A percentile compares a stretch with the other conserved stretches of the same genome.
Evolutionary conservation across 1,284 basidiomycete species (phyloP).

Genomic region (Trichosporon coremiiforme): DNA sequence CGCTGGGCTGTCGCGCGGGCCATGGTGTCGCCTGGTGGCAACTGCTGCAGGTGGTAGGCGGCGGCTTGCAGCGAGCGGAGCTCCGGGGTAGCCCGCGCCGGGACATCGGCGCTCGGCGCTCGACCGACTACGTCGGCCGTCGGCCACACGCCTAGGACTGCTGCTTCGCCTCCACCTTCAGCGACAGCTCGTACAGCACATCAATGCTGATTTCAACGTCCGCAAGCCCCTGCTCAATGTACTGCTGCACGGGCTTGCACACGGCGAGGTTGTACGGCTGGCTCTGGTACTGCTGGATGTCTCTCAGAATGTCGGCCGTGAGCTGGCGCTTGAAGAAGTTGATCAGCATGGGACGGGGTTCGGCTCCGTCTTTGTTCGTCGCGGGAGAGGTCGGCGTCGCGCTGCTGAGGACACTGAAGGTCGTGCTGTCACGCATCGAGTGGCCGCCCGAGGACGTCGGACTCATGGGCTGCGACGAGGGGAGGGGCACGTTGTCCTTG

Average conservation of each 20-base stretch:
- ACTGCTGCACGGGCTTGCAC: constrained; percentile 70
- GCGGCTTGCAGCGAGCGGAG: too few relatives aligned
- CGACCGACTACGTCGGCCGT: not conserved
- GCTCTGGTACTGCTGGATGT: constrained; percentile 94
- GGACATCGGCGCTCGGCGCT: not conserved
- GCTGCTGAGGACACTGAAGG: constrained; percentile 20
- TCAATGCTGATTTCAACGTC: constrained; percentile 54
- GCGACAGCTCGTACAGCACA: constrained; percentile 79
- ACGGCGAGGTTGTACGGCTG: constrained; percentile 82
- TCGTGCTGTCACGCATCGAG: constrained; percentile 18
- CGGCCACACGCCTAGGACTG: not conserved
- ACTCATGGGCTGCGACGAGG: constrained; percentile 21
- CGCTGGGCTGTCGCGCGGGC: too few relatives aligned
- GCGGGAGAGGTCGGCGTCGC: constrained; percentile 1
- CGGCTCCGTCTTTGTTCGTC: not conserved
- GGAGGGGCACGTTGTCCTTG: constrained; percentile 71
- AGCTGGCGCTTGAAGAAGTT: constrained; percentile 96
- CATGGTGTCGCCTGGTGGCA: too few relatives aligned
- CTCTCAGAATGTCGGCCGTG: constrained; percentile 89
- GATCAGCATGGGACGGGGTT: constrained; percentile 61
- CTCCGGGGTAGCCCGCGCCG: not conserved
- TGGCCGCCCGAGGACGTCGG: not conserved
- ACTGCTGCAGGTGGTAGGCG: too few relatives aligned
- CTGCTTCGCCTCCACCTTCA: constrained; percentile 86
- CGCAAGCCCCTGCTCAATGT: constrained; percentile 76